A percentile compares a stretch with the other conserved stretches of the same genome.
Evolutionary conservation across 805 yeast genomes (phyloP).

Genomic region (Wickerhamomyces bovis): DNA sequence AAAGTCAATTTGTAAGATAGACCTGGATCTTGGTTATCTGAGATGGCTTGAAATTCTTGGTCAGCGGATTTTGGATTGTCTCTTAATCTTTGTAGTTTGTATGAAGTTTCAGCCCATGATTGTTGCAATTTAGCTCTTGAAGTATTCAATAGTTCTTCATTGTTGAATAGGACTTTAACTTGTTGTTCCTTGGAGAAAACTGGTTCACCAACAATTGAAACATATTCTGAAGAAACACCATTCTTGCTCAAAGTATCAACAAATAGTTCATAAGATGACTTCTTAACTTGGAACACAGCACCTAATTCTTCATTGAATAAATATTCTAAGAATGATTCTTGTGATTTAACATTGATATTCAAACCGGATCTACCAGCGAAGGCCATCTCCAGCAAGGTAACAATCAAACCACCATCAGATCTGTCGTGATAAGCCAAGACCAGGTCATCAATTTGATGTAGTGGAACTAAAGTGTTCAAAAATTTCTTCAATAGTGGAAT

Average conservation of each 20-base stretch:
- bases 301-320: conserved; percentile 94
- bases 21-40: conserved; percentile 88
- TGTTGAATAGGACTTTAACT: conserved; percentile 43
- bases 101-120: conserved; percentile 83
- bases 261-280: conserved; percentile 49
- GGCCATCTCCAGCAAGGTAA: conserved; percentile 89
- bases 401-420: conserved; percentile 92
- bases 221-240: conserved; percentile 49
- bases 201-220: conserved; percentile 69
- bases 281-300: conserved; percentile 83
- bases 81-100: conserved; percentile 83
- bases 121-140: conserved; percentile 72
- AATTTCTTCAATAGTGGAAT: conserved; percentile 57
- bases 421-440: conserved; percentile 92
- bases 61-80: conserved; percentile 90
- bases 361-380: conserved; percentile 92
- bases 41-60: conserved; percentile 71
- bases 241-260: conserved; percentile 45
- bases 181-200: conserved; percentile 48
- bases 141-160: conserved; percentile 38
- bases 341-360: conserved; percentile 40
- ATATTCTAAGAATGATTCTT: conserved; percentile 39
- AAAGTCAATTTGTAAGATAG: conserved; percentile 73
- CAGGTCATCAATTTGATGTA: conserved; percentile 53
- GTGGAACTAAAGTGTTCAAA: conserved; percentile 58